These are phyloP conservation scores for Diaporthe capsici DNA, from an alignment of 2,329 filamentous ascomycete species.

Conservation along the genomic window DNA sequence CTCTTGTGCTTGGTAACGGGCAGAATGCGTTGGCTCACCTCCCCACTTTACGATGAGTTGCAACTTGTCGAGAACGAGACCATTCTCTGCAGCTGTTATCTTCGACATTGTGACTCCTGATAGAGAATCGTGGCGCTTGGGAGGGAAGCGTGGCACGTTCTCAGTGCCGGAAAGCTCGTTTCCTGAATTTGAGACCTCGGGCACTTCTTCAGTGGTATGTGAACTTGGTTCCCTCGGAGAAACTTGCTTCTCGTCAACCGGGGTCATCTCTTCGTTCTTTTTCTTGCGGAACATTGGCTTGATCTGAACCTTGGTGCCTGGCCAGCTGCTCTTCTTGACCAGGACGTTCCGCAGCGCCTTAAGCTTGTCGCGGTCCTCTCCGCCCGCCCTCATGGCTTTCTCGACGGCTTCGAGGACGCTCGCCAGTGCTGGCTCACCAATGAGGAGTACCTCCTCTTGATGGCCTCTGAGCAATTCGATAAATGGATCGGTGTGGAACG, in stretches of 20 bases:
- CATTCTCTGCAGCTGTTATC: constrained; percentile 93
- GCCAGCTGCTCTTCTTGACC: constrained; percentile 92
- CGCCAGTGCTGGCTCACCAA: constrained; percentile 88
- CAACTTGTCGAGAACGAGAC: constrained; percentile 92
- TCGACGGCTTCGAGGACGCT: constrained; percentile 93
- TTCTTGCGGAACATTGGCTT: constrained; percentile 99
- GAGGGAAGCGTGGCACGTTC: constrained; percentile 57
- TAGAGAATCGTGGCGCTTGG: constrained; percentile 84
- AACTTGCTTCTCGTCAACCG: constrained; percentile 53
- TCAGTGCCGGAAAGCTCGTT: constrained; percentile 39
- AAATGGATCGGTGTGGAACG: constrained; percentile 96
- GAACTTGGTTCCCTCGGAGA: constrained; percentile 49
- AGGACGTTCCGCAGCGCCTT: constrained; percentile 87
- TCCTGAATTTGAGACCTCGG: constrained; percentile 31
- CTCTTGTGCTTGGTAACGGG: constrained; percentile 95
- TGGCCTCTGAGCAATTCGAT: constrained; percentile 95
- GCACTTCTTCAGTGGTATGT: constrained; percentile 43
- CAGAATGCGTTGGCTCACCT: constrained; percentile 96
- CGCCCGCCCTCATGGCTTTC: constrained; percentile 79
- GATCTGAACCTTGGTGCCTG: constrained; percentile 98
- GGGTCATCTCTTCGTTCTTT: constrained; percentile 71
- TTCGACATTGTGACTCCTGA: constrained; percentile 93
- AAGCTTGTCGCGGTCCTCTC: constrained; percentile 92
- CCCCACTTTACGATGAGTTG: constrained; percentile 99
- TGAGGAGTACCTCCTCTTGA: constrained; percentile 94